Conservation (phyloP, 1,284 basidiomycete genomes). For the Coniferiporia sulphurascens region DNA sequence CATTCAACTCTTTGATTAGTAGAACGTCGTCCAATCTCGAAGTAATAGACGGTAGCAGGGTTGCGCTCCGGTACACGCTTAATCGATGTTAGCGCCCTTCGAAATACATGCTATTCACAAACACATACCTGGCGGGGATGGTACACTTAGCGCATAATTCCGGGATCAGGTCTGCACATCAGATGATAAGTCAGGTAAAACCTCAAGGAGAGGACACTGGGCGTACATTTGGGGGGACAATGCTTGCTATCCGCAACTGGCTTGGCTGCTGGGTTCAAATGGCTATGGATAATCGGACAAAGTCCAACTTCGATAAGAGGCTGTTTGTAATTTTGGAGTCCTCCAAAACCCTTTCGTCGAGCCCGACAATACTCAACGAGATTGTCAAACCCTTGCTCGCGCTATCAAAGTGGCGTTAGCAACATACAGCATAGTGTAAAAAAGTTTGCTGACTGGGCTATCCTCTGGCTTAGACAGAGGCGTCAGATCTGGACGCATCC, state of each 20-base stretch:
- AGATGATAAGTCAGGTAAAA: constrained; percentile 2
- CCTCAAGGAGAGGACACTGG: background rate
- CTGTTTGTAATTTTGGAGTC: constrained; percentile 56
- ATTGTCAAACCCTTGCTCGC: constrained; percentile 50
- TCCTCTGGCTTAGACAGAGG: constrained; percentile 66
- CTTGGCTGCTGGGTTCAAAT: constrained; percentile 44
- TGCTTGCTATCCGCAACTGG: constrained; percentile 32
- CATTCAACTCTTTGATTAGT: constrained; percentile 71
- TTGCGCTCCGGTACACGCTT: constrained; percentile 60
- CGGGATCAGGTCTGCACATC: constrained; percentile 63
- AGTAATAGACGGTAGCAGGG: constrained; percentile 68
- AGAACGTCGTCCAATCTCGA: constrained; percentile 65
- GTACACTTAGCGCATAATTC: constrained; percentile 69
- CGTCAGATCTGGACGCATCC: constrained; percentile 57
- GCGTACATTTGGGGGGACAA: constrained; percentile 49
- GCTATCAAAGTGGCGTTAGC: constrained; percentile 33
- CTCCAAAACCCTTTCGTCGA: constrained; percentile 54
- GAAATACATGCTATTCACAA: background rate
- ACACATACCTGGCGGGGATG: constrained; percentile 62
- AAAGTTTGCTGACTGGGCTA: constrained; percentile 41
- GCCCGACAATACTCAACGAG: constrained; percentile 62
- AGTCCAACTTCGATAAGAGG: constrained; percentile 65
- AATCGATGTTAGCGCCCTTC: constrained; percentile 18
- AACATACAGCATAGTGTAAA: background rate
- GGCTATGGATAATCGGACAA: constrained; percentile 47